phyloP scores from a whole-genome alignment of 2,329 filamentous ascomycete species.

The Acrodontium crateriforme region DNA sequence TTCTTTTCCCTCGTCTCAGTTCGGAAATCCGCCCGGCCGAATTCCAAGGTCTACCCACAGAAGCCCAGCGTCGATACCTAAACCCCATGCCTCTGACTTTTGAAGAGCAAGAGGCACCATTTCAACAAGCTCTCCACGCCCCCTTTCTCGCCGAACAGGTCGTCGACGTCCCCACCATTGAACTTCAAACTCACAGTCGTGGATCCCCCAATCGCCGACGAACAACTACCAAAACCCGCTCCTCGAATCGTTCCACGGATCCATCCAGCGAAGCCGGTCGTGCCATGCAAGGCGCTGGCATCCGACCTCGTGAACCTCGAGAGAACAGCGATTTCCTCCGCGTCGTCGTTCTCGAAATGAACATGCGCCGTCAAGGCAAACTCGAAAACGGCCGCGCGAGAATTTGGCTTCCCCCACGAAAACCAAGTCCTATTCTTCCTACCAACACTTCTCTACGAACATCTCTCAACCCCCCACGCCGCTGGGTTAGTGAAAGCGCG shows the following conservation, averaged over 20 bases:
- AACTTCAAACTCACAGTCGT: conserved; percentile 47
- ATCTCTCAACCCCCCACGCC: not conserved
- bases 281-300: conserved; percentile 20
- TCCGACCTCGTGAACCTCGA: conserved; percentile 46
- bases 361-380: conserved; percentile 51
- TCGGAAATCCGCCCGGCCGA: conserved; percentile 47
- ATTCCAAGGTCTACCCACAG: conserved; percentile 40
- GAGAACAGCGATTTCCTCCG: conserved; percentile 52
- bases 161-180: conserved; percentile 40
- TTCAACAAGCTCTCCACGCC: conserved; percentile 23
- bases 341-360: conserved; percentile 53
- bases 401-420: conserved; percentile 47
- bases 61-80: conserved; percentile 45
- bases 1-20: conserved; percentile 42
- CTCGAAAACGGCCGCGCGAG: conserved; percentile 44
- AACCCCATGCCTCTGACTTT: conserved; percentile 38
- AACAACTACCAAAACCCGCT: conserved; percentile 25
- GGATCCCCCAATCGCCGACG: conserved; percentile 9
- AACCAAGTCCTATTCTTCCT: conserved; percentile 14
- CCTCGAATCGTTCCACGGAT: conserved; percentile 24
- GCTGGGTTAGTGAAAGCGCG: not conserved
- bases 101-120: conserved; percentile 24
- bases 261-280: conserved; percentile 31
- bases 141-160: conserved; percentile 17
- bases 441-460: not conserved